Percentiles rank a stretch among this genome's conserved stretches.
Evolutionary conservation across 345 rosid genomes (phyloP).

Genomic region (Gossypium bickii): DNA sequence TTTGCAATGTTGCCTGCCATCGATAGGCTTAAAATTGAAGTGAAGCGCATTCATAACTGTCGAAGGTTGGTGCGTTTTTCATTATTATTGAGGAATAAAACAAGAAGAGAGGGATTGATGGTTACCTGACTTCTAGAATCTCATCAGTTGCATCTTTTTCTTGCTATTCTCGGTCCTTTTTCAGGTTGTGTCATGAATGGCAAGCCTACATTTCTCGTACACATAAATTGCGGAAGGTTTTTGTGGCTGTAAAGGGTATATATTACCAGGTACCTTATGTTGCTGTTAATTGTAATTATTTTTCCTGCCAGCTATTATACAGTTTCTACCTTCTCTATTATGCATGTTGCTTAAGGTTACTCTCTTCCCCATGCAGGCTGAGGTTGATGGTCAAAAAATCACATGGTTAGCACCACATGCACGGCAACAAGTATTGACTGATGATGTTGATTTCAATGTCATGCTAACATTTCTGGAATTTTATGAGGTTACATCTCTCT

Average conservation of each 20-base stretch:
- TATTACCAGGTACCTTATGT: constrained; percentile 70
- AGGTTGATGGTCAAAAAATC: constrained; percentile 90
- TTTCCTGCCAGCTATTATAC: background rate
- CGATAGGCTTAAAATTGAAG: constrained; percentile 74
- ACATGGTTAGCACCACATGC: constrained; percentile 95
- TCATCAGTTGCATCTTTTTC: background rate
- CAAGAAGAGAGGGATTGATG: background rate
- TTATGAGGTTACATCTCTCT: constrained; percentile 56
- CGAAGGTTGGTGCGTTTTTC: constrained; percentile 45
- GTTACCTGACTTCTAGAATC: background rate
- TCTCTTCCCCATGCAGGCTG: constrained; percentile 51
- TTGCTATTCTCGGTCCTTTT: constrained; percentile 6
- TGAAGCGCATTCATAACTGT: constrained; percentile 72
- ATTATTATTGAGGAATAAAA: background rate
- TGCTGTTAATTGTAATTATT: constrained; percentile 2
- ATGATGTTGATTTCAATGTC: constrained; percentile 81
- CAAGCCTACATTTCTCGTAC: constrained; percentile 79
- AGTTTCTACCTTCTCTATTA: background rate
- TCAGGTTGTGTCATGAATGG: constrained; percentile 93
- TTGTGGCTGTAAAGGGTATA: constrained; percentile 91
- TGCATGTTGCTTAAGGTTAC: background rate
- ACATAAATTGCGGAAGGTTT: constrained; percentile 79
- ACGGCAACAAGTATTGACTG: constrained; percentile 86
- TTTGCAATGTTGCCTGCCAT: constrained; percentile 86
- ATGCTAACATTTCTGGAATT: constrained; percentile 88